phyloP scores from a whole-genome alignment of 139 green algal genomes.

The Micractinium sp. region DNA sequence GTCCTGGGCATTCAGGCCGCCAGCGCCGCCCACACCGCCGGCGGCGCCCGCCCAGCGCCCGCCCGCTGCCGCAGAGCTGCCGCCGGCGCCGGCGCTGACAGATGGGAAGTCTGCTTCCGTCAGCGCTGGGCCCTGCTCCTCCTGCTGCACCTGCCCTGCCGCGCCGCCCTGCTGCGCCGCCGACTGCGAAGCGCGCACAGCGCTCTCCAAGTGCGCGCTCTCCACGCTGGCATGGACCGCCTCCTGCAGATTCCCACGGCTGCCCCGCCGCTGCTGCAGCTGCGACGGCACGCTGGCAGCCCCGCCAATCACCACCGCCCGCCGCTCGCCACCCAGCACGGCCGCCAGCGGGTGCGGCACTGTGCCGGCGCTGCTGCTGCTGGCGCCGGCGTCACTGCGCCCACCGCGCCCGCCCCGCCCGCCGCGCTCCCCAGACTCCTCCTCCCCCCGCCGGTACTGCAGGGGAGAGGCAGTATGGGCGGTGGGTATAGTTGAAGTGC shows the following conservation, averaged over 20 bases:
- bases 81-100: slow-evolving; percentile 3
- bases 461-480: not conserved
- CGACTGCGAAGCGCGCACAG: slow-evolving; percentile 9
- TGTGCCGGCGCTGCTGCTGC: not conserved
- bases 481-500: not conserved
- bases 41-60: slow-evolving; percentile 51
- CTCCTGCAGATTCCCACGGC: slow-evolving; percentile 4
- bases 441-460: slow-evolving; percentile 47
- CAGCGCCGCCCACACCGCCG: not conserved
- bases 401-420: not conserved
- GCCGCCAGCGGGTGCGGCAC: slow-evolving; percentile 8
- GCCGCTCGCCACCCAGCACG: not conserved
- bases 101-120: slow-evolving; percentile 66
- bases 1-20: slow-evolving; percentile 48
- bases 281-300: slow-evolving; percentile 42
- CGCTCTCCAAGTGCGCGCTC: slow-evolving; percentile 37
- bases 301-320: slow-evolving; percentile 56
- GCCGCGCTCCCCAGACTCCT: not conserved
- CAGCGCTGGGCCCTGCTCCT: slow-evolving; percentile 16
- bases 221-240: slow-evolving; percentile 53
- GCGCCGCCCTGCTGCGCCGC: not conserved
- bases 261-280: slow-evolving; percentile 28
- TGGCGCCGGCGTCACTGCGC: not conserved
- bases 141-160: slow-evolving; percentile 1
- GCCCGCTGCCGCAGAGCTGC: slow-evolving; percentile 18